Evolutionary conservation across 345 rosid genomes (phyloP).

Genomic region (Triadica sebifera): DNA sequence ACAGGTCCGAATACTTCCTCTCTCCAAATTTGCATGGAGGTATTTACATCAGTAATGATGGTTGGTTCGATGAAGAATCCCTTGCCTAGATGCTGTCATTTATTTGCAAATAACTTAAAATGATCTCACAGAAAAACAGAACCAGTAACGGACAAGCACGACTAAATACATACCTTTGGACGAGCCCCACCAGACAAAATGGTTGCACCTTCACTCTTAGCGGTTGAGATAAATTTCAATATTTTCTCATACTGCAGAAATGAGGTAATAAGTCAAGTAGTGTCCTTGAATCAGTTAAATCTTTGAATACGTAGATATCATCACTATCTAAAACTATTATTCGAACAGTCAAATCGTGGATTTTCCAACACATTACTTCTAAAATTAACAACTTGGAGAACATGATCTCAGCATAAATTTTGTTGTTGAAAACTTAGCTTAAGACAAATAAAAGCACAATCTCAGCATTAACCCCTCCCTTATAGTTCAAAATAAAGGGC

Average conservation of each 20-base stretch:
- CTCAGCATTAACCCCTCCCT: background rate
- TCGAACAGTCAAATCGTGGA: background rate
- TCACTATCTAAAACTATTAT: background rate
- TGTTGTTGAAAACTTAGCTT: background rate
- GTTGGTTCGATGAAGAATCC: slow-evolving; percentile 89
- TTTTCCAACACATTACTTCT: background rate
- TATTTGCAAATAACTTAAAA: slow-evolving; percentile 17
- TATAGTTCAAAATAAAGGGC: background rate
- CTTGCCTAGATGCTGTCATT: slow-evolving; percentile 66
- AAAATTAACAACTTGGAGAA: background rate
- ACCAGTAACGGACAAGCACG: slow-evolving; percentile 13
- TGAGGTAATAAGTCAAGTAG: slow-evolving; percentile 16
- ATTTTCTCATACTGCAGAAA: slow-evolving; percentile 71
- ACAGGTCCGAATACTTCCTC: slow-evolving; percentile 99
- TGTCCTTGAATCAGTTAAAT: background rate
- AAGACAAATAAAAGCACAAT: background rate
- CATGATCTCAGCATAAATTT: background rate
- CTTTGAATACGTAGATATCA: background rate
- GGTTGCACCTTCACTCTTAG: slow-evolving; percentile 91
- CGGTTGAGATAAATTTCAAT: slow-evolving; percentile 70
- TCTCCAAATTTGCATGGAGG: slow-evolving; percentile 98
- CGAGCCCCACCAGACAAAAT: slow-evolving; percentile 74
- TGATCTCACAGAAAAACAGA: slow-evolving; percentile 9
- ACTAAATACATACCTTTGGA: slow-evolving; percentile 53
- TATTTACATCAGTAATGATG: slow-evolving; percentile 64